A percentile compares a stretch with the other conserved stretches of the same genome.
phyloP scores from a whole-genome alignment of 306 rosid genomes.

The Urtica urens region DNA sequence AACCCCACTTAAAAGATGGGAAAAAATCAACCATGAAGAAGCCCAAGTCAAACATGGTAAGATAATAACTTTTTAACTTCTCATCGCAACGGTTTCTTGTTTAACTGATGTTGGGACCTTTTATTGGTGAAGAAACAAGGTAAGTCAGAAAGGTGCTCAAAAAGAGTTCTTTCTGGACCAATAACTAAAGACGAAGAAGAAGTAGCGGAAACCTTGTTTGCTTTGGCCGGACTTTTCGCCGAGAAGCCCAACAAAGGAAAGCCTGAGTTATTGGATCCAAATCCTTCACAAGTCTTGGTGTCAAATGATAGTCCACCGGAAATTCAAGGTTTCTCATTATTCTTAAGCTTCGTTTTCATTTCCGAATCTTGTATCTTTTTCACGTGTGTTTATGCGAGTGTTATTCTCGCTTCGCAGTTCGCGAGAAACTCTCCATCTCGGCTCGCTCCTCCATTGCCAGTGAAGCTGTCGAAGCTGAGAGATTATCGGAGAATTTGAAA shows the following conservation, averaged over 20 bases:
- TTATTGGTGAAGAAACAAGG: slow-evolving; percentile 46
- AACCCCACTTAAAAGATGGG: slow-evolving; percentile 26
- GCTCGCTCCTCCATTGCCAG: slow-evolving; percentile 4
- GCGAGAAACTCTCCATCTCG: slow-evolving; percentile 19
- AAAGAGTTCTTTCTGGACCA: slow-evolving; percentile 24
- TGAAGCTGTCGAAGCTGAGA: slow-evolving; percentile 18
- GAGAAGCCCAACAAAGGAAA: slow-evolving; percentile 22
- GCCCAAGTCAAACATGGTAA: slow-evolving; percentile 33
- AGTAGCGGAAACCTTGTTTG: slow-evolving; percentile 67
- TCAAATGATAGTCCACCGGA: slow-evolving; percentile 23
- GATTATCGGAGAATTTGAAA: slow-evolving; percentile 23
- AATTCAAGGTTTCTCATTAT: slow-evolving; percentile 54
- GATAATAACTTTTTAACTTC: slow-evolving; percentile 9
- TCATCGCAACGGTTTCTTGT: slow-evolving; percentile 8
- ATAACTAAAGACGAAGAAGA: slow-evolving; percentile 89
- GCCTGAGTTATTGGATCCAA: slow-evolving; percentile 20
- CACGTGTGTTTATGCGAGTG: background rate
- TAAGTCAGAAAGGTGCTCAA: slow-evolving; percentile 18
- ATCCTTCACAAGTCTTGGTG: slow-evolving; percentile 26
- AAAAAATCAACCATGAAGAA: slow-evolving; percentile 34
- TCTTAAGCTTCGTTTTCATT: too few relatives aligned
- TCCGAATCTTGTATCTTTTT: background rate
- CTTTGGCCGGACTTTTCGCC: slow-evolving; percentile 79
- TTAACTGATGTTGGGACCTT: slow-evolving; percentile 13
- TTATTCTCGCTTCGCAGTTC: slow-evolving; percentile 4